Evolutionary conservation across 139 green algal species (phyloP), one percentile per base, ranked within the genome.

Genomic region (Coelastrella sp.): DNA sequence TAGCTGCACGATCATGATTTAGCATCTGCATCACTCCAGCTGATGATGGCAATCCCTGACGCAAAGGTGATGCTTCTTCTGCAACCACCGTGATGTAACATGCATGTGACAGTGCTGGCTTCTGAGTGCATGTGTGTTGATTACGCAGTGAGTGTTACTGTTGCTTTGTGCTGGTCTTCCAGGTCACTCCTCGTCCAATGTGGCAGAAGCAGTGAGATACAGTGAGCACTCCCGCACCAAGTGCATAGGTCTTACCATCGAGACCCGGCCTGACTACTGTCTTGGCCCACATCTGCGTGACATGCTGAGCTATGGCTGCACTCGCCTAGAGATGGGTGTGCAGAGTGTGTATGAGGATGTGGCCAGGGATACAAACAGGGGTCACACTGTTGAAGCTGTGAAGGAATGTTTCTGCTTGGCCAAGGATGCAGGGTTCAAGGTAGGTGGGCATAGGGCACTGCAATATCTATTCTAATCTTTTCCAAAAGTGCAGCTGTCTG

Each of bases 221-320:
- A 93, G 88, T 74, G 94, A 98, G 89, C 90, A 97, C 85, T 89
- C 81, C 25, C 90, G 90, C 51, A 92, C 93, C 48, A 96, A 95
- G 86, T 99, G 96, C 92, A 98, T 99, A 67, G 96, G 97, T 8
- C 89, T 99, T 77, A 99, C 97, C 38, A 99, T 99, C 41, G 96
- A 99, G 93, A 99, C 97, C 59, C 92, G 96, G 1, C 96, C 96
- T 8, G 95, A 98, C 90, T 98, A 97, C 91, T 98, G 95, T 93
- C 89, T 96, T 13, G 91, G 86, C 0, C 85, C 89, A 3, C 92
- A 94, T 83, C 83, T 94, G 41, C 86, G 84, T 0, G 89, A 96
- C 73, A 98, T 98, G 95, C 92, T 98, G 19, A 92, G 90, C 48
- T 98, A 98, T 85, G 97, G 97, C 53, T 98, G 95, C 91, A 98